phyloP scores from a whole-genome alignment of 768 basidiomycete genomes.

The Tylopilus subfusipes region DNA sequence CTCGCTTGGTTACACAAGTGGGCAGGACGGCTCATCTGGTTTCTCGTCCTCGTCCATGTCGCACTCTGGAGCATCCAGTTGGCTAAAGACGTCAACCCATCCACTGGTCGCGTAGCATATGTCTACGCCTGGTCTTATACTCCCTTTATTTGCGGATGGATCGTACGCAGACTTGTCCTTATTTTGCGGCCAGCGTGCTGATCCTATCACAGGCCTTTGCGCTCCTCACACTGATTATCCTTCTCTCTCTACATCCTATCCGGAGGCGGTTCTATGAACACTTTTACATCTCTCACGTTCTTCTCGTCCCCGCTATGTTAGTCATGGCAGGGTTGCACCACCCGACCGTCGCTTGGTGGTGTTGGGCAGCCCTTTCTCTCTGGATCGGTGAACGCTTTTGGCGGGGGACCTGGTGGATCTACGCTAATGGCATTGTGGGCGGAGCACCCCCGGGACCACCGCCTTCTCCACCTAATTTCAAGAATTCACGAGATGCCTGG shows the following conservation, averaged over 20 bases:
- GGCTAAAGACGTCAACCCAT: constrained; percentile 43
- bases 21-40: constrained; percentile 68
- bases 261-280: constrained; percentile 54
- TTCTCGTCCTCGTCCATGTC: constrained; percentile 57
- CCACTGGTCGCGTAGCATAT: constrained; percentile 42
- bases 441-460: constrained; percentile 1
- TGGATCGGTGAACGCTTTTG: constrained; percentile 64
- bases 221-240: constrained; percentile 49
- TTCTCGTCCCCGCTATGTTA: constrained; percentile 61
- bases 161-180: constrained; percentile 35
- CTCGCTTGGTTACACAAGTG: constrained; percentile 69
- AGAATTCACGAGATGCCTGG: constrained; percentile 15
- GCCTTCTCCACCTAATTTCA: background rate
- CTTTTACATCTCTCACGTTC: constrained; percentile 65
- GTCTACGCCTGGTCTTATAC: constrained; percentile 54
- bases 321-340: constrained; percentile 64
- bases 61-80: constrained; percentile 69
- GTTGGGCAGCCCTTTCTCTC: constrained; percentile 54
- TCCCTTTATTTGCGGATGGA: constrained; percentile 62
- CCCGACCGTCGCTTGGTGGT: constrained; percentile 64
- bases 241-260: constrained; percentile 49
- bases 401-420: constrained; percentile 53
- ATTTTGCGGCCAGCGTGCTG: background rate
- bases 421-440: constrained; percentile 54
- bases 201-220: constrained; percentile 46